Evolutionary conservation across 2,329 filamentous ascomycete genomes (phyloP).

Genomic region (Shiraia sp.): DNA sequence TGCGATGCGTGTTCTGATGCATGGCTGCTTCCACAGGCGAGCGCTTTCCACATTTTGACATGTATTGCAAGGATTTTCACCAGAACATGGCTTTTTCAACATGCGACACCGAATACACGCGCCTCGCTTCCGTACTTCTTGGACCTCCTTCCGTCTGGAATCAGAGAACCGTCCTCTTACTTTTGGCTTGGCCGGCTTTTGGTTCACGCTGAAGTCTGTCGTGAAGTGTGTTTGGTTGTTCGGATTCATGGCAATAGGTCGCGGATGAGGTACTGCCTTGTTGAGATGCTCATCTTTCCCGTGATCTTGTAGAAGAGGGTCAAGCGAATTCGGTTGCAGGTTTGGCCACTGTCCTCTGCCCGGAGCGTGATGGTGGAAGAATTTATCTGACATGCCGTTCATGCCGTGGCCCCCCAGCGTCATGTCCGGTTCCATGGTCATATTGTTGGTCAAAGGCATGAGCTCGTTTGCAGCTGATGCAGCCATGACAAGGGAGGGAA

Average conservation of each 20-base stretch:
- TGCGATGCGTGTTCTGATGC: conserved; percentile 61
- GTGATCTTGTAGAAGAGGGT: conserved; percentile 42
- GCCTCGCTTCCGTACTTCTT: conserved; percentile 62
- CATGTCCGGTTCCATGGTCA: conserved; percentile 43
- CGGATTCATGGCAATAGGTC: conserved; percentile 45
- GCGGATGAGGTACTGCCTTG: conserved; percentile 32
- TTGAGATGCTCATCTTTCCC: conserved; percentile 27
- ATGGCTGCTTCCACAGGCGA: conserved; percentile 63
- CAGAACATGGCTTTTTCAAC: conserved; percentile 67
- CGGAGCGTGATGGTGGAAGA: conserved; percentile 31
- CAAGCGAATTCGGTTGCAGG: conserved; percentile 33
- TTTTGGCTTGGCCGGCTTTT: conserved; percentile 49
- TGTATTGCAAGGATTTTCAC: conserved; percentile 62
- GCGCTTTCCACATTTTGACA: conserved; percentile 64
- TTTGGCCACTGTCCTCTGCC: conserved; percentile 37
- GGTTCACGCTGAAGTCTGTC: conserved; percentile 45
- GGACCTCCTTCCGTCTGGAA: conserved; percentile 61
- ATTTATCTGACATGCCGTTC: conserved; percentile 37
- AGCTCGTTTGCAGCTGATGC: conserved; percentile 47
- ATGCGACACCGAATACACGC: conserved; percentile 67
- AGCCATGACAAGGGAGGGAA: conserved; percentile 46
- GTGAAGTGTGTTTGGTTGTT: conserved; percentile 43
- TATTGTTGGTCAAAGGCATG: conserved; percentile 38
- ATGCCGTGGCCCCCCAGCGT: conserved; percentile 29
- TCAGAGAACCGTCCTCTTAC: conserved; percentile 61